Percentiles rank a stretch among this genome's conserved stretches.
These are phyloP conservation scores for Furculomyces boomerangus DNA, from an alignment of 371 early-diverging fungal genomes.

Conservation along the genomic window DNA sequence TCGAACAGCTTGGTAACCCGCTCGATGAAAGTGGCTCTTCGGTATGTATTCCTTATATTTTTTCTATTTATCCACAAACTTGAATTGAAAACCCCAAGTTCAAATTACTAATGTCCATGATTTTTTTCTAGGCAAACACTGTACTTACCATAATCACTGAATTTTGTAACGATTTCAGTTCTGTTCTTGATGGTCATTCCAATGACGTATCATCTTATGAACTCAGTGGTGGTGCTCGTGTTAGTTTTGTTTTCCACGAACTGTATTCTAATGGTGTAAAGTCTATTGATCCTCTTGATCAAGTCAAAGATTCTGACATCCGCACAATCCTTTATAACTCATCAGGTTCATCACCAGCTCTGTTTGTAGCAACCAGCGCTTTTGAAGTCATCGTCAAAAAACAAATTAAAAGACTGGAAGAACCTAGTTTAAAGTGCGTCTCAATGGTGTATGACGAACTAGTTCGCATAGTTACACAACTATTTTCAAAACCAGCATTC, in stretches of 20 bases:
- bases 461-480: slow-evolving; percentile 75
- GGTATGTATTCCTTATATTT: slow-evolving; percentile 7
- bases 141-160: slow-evolving; percentile 92
- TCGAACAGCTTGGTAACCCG: slow-evolving; percentile 78
- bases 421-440: slow-evolving; percentile 87
- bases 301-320: slow-evolving; percentile 94
- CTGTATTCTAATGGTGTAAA: slow-evolving; percentile 85
- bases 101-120: slow-evolving; percentile 3
- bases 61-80: too few relatives aligned
- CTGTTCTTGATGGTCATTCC: slow-evolving; percentile 85
- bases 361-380: slow-evolving; percentile 94
- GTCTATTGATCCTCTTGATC: slow-evolving; percentile 87
- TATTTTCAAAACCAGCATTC: slow-evolving; percentile 79
- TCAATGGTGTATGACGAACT: slow-evolving; percentile 90
- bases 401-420: slow-evolving; percentile 91
- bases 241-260: slow-evolving; percentile 96
- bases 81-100: too few relatives aligned
- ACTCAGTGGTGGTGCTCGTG: slow-evolving; percentile 94
- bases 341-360: slow-evolving; percentile 85
- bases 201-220: slow-evolving; percentile 83
- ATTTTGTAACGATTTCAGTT: slow-evolving; percentile 86
- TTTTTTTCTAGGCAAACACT: slow-evolving; percentile 38
- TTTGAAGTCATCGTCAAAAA: slow-evolving; percentile 95
- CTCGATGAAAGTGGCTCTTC: slow-evolving; percentile 46
- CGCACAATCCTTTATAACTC: slow-evolving; percentile 96